These are phyloP conservation scores for Kregervanrija delftensis DNA, from an alignment of 805 yeast species.

Conservation along the genomic window DNA sequence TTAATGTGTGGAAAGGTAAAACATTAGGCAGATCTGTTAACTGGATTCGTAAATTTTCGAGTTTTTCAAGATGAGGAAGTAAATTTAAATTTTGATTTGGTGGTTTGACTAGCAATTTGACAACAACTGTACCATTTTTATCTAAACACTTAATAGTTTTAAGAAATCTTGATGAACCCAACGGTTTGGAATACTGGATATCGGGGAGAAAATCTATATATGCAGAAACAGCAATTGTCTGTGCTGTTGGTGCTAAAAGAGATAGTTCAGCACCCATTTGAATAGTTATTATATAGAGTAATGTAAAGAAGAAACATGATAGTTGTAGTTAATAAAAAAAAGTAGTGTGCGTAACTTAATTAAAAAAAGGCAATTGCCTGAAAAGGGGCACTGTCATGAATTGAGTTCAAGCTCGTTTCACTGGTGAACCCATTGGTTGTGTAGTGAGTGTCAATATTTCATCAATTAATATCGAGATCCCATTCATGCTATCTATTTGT, in stretches of 20 bases:
- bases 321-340: too few species aligned
- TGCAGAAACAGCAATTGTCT: slow-evolving; percentile 86
- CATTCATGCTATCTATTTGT: too few species aligned
- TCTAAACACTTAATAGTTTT: slow-evolving; percentile 82
- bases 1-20: slow-evolving; percentile 62
- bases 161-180: slow-evolving; percentile 77
- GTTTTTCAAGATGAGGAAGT: slow-evolving; percentile 21
- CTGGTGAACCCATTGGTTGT: too few species aligned
- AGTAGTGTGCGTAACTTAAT: too few species aligned
- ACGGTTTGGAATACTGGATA: slow-evolving; percentile 65
- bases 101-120: slow-evolving; percentile 81
- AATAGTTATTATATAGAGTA: background rate
- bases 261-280: slow-evolving; percentile 88
- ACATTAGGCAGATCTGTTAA: slow-evolving; percentile 53
- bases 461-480: too few species aligned
- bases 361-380: too few species aligned
- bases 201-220: slow-evolving; percentile 75
- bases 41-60: slow-evolving; percentile 30
- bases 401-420: too few species aligned
- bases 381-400: too few species aligned
- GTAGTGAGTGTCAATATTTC: too few species aligned
- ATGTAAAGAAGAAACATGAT: background rate
- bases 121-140: slow-evolving; percentile 61
- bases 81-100: slow-evolving; percentile 28
- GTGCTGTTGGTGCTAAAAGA: slow-evolving; percentile 80